Conservation (phyloP, 2,329 filamentous ascomycete species). For the Capronia epimyces region DNA sequence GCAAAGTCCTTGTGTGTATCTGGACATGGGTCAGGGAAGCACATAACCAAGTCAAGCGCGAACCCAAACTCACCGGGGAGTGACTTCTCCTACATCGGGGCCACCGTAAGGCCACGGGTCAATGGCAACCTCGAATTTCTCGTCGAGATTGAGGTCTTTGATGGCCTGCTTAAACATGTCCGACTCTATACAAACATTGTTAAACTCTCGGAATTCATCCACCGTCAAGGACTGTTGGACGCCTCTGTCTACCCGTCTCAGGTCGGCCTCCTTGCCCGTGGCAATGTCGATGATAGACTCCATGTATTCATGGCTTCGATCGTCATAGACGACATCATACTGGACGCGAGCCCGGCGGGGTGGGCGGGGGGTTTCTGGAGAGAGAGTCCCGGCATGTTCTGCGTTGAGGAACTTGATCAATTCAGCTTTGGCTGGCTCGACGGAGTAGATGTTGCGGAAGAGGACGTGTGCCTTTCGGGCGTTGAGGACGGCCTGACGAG, state of each 20-base stretch:
- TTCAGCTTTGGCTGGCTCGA: constrained; percentile 47
- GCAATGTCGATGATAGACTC: constrained; percentile 50
- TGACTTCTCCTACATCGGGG: constrained; percentile 44
- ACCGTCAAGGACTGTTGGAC: constrained; percentile 47
- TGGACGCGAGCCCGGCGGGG: constrained; percentile 49
- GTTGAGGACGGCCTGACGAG: constrained; percentile 47
- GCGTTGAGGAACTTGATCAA: constrained; percentile 45
- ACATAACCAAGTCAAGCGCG: not conserved
- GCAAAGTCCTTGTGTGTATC: constrained; percentile 51
- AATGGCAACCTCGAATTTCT: constrained; percentile 52
- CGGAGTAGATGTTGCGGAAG: constrained; percentile 48
- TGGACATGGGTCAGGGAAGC: constrained; percentile 22
- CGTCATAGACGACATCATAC: constrained; percentile 51
- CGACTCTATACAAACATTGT: constrained; percentile 48
- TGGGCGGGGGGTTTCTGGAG: constrained; percentile 42
- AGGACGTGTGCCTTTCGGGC: constrained; percentile 35
- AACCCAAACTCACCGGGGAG: constrained; percentile 41
- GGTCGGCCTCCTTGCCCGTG: constrained; percentile 38
- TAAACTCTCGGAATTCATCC: constrained; percentile 45
- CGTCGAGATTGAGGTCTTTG: constrained; percentile 48
- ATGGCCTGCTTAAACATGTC: constrained; percentile 50
- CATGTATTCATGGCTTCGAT: constrained; percentile 51
- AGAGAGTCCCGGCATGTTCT: constrained; percentile 43
- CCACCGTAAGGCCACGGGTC: constrained; percentile 56
- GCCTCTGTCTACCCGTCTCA: constrained; percentile 44